Conservation (phyloP, 371 early-diverging fungal genomes). For the Mortierella sp. region DNA sequence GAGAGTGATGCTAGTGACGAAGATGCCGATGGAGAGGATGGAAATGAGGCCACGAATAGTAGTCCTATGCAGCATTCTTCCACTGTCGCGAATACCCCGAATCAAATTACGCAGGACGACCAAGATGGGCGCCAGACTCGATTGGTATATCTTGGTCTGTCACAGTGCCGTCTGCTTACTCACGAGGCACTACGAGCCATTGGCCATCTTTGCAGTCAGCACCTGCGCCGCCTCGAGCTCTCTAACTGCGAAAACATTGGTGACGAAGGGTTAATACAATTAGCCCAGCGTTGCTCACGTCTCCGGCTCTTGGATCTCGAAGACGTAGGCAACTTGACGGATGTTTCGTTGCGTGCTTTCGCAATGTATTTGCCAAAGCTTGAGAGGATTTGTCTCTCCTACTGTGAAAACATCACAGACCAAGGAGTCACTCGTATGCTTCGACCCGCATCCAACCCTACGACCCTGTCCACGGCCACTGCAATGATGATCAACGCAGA, state of each 20-base stretch:
- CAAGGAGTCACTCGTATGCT: constrained; percentile 45
- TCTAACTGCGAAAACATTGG: constrained; percentile 63
- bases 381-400: constrained; percentile 49
- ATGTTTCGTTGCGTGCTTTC: constrained; percentile 59
- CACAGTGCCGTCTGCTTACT: constrained; percentile 62
- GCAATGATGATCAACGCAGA: constrained; percentile 24
- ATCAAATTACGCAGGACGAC: background rate
- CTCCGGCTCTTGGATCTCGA: constrained; percentile 67
- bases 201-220: constrained; percentile 46
- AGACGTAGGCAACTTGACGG: constrained; percentile 63
- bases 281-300: constrained; percentile 58
- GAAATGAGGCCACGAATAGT: constrained; percentile 3
- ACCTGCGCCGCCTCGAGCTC: constrained; percentile 64
- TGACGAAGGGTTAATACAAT: constrained; percentile 62
- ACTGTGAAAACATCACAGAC: constrained; percentile 52
- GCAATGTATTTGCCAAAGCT: constrained; percentile 34
- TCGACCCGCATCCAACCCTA: constrained; percentile 37
- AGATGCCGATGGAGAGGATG: constrained; percentile 10
- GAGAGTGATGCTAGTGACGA: constrained; percentile 25
- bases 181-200: constrained; percentile 60
- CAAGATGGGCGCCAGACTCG: constrained; percentile 28
- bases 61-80: background rate
- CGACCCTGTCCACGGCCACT: constrained; percentile 35
- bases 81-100: background rate
- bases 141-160: constrained; percentile 63